A percentile compares a stretch with the other conserved stretches of the same genome.
Conservation (phyloP, 345 rosid genomes). For the Moringa oleifera region DNA sequence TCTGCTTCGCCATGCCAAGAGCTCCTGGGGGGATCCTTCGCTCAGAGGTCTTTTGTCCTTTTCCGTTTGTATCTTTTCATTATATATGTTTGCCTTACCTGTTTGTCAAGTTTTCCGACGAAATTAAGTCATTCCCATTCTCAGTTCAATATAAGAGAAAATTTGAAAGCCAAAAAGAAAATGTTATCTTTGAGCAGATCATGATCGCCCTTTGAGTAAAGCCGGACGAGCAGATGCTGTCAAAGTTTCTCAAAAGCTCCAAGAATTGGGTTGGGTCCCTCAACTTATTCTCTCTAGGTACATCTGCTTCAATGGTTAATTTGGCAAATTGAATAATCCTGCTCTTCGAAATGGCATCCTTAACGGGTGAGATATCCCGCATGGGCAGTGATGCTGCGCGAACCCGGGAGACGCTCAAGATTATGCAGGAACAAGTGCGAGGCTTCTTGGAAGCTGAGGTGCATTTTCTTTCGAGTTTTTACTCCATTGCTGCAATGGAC, state of each 20-base stretch:
- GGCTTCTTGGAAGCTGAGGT: constrained; percentile 66
- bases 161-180: background rate
- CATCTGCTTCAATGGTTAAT: too few species aligned
- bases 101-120: too few species aligned
- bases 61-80: background rate
- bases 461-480: constrained; percentile 86
- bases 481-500: constrained; percentile 95
- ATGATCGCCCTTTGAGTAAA: constrained; percentile 83
- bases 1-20: constrained; percentile 91
- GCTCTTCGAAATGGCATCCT: too few species aligned
- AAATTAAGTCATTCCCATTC: background rate
- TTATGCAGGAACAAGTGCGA: constrained; percentile 83
- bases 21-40: constrained; percentile 70
- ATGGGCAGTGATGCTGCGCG: constrained; percentile 70
- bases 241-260: constrained; percentile 57
- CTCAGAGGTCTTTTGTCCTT: constrained; percentile 44
- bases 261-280: constrained; percentile 81
- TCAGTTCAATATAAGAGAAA: background rate
- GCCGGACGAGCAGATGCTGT: constrained; percentile 62
- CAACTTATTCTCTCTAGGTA: constrained; percentile 81
- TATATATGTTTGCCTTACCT: too few species aligned
- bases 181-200: constrained; percentile 36
- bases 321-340: too few species aligned
- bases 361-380: background rate
- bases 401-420: constrained; percentile 65